Conservation (phyloP, 768 basidiomycete species). For the Postia placenta region DNA sequence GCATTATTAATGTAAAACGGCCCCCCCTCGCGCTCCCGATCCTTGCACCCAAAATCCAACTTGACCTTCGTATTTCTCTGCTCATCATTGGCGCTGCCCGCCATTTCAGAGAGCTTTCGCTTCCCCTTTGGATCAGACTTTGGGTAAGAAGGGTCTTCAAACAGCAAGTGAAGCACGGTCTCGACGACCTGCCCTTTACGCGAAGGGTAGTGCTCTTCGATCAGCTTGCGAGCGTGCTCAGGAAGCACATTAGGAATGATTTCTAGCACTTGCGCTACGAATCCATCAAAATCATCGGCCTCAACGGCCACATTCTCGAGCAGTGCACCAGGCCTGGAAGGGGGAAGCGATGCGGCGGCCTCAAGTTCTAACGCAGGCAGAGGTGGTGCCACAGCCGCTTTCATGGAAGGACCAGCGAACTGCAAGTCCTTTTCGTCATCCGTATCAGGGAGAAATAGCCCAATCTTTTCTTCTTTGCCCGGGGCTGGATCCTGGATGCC, state of each 20-base stretch:
- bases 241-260: constrained; percentile 68
- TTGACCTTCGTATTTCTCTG: constrained; percentile 32
- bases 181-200: constrained; percentile 39
- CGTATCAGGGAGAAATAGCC: background rate
- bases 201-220: constrained; percentile 36
- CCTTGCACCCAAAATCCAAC: constrained; percentile 48
- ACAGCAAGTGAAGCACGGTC: constrained; percentile 49
- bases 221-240: constrained; percentile 41
- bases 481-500: too few relatives aligned
- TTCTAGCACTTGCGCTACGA: constrained; percentile 51
- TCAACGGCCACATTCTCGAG: background rate
- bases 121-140: constrained; percentile 38
- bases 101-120: constrained; percentile 36
- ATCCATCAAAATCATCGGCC: constrained; percentile 9
- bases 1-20: constrained; percentile 43
- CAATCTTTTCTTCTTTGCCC: background rate
- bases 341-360: background rate
- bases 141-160: constrained; percentile 60
- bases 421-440: background rate
- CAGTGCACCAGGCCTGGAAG: background rate
- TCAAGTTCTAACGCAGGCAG: background rate
- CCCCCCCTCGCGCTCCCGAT: constrained; percentile 39
- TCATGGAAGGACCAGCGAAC: background rate
- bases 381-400: background rate
- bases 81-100: constrained; percentile 16